phyloP scores from a whole-genome alignment of 2,329 filamentous ascomycete species.

The Apiospora kogelbergensis region DNA sequence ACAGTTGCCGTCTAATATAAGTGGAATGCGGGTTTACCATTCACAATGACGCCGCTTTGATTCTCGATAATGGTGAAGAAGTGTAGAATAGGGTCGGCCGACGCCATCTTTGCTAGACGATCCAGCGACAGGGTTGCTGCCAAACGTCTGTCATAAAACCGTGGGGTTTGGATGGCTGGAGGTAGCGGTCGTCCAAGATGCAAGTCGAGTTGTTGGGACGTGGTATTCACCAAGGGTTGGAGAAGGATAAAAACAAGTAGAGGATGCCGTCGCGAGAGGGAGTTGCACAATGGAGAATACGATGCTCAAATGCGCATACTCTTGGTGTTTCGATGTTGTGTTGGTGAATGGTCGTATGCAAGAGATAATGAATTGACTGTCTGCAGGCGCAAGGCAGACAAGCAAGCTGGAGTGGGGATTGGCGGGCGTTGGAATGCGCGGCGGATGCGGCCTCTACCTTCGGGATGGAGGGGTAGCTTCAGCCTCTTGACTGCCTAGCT shows the following conservation, averaged over 20 bases:
- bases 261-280: not conserved
- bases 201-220: not conserved
- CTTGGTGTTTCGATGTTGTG: not conserved
- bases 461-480: constrained; percentile 5
- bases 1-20: not conserved
- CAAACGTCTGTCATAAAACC: not conserved
- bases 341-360: not conserved
- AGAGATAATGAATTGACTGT: not conserved
- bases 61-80: constrained; percentile 50
- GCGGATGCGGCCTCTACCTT: not conserved
- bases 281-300: not conserved
- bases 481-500: constrained; percentile 2
- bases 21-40: constrained; percentile 37
- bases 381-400: not conserved
- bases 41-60: constrained; percentile 47
- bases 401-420: not conserved
- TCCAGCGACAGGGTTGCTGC: not conserved
- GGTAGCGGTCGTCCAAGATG: not conserved
- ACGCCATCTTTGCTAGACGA: constrained; percentile 1
- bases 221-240: not conserved
- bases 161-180: not conserved
- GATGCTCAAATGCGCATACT: not conserved
- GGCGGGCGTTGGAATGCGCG: not conserved
- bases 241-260: no score
- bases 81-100: constrained; percentile 1